Base-by-base conservation (phyloP, 129 eudicot species). In the Flaveria linearis region DNA sequence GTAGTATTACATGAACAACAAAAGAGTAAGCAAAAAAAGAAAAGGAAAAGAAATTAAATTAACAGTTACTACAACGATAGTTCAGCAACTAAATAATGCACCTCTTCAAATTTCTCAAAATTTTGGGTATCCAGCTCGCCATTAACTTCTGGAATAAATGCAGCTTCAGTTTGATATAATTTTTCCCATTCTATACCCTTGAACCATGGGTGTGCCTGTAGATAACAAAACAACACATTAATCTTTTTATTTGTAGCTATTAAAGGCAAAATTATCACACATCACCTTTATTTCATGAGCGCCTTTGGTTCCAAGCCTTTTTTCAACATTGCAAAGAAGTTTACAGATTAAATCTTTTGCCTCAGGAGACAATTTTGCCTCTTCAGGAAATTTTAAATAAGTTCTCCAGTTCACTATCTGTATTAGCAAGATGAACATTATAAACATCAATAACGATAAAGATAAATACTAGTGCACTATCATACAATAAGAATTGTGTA, bases 401-500 rank as follows among this genome's bases (percentile, higher is more conserved):
- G 96, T 92, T 84, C 99, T 89, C 99, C 99, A 94, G 82, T 91
- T 94, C 57, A 94, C 99, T 52, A 94, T 94, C 99, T 94, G 88
- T 78, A 76, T 13, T 51, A 71, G 56, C 60, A 23, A 71, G 75
- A 76, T 36, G 7, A 7, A 72, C 64, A 15, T 53, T 63, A 83
- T 25, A 49, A 65, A 30, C 6, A 69, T 68, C 3, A 10, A 55
- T 18, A 45, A 39, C 17, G 12, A 58, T 12, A 55, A 30, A 8
- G 16, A 57, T 28, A 22, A 16, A 45, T 53, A 68, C 13, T 43
- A 18, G 61, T 43, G 47, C 49, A n/a, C 71, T 23, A 68, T 18
- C 11, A 51, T 53, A 67, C 30, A 53, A 68, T 18, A 5, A 55
- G 20, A 20, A 60, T 7, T 20, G n/a, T 57, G 56, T 18, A 70